phyloP scores from a whole-genome alignment of 169 alveolate genomes.

The Toxoplasma gondii region DNA sequence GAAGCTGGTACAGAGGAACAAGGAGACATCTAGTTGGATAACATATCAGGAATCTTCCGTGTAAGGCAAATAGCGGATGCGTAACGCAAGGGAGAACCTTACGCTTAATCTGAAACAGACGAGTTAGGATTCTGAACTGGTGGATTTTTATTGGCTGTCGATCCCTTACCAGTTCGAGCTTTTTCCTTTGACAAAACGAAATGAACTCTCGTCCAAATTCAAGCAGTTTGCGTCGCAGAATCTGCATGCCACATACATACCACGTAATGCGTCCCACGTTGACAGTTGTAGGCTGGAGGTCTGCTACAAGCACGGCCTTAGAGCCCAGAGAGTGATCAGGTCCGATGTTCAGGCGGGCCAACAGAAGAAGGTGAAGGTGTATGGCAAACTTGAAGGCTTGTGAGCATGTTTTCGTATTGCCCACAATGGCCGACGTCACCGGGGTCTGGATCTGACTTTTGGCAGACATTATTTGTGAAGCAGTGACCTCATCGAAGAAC shows the following conservation, averaged over 20 bases:
- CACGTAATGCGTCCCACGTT: not conserved
- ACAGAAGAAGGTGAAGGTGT: too few relatives aligned
- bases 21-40: not conserved
- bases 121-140: not conserved
- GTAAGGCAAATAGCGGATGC: too few relatives aligned
- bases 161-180: constrained; percentile 9
- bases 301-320: too few relatives aligned
- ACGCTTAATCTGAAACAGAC: not conserved
- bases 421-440: not conserved
- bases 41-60: too few relatives aligned
- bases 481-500: not conserved
- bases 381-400: too few relatives aligned
- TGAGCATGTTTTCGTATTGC: too few relatives aligned
- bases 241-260: not conserved
- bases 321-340: too few relatives aligned
- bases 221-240: not conserved
- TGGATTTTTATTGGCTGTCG: not conserved
- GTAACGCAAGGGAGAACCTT: not conserved
- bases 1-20: not conserved
- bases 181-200: not conserved
- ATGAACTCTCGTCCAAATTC: not conserved
- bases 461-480: too few relatives aligned
- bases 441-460: not conserved
- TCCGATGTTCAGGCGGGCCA: too few relatives aligned
- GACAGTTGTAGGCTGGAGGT: too few relatives aligned